Evolutionary conservation across 2,329 filamentous ascomycete genomes (phyloP).

Genomic region (Colletotrichum abscissum): DNA sequence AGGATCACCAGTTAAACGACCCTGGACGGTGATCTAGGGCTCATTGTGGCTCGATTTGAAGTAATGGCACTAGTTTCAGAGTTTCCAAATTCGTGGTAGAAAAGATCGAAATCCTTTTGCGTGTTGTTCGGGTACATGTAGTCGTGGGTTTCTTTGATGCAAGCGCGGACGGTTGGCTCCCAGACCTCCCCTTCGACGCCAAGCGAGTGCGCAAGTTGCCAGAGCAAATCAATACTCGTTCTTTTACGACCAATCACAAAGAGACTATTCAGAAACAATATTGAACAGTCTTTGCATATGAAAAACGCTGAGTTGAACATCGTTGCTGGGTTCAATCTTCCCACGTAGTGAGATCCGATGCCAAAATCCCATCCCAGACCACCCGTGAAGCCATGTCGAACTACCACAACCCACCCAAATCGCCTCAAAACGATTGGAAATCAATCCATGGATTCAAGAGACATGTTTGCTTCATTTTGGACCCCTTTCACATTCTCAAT

Average conservation of each 20-base stretch:
- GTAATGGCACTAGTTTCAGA: not conserved
- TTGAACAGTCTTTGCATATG: not conserved
- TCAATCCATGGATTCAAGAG: not conserved
- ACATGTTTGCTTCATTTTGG: not conserved
- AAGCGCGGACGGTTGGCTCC: not conserved
- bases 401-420: conserved; percentile 2
- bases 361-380: not conserved
- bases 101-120: not conserved
- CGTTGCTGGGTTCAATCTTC: not conserved
- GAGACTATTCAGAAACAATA: not conserved
- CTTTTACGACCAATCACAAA: not conserved
- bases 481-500: conserved; percentile 15
- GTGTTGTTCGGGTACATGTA: not conserved
- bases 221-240: conserved; percentile 5
- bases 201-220: not conserved
- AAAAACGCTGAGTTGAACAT: not conserved
- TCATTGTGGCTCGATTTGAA: not conserved
- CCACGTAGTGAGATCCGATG: not conserved
- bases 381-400: not conserved
- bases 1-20: not conserved
- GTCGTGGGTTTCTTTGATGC: not conserved
- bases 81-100: not conserved
- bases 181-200: not conserved
- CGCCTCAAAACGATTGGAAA: not conserved
- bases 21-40: not conserved